These are phyloP conservation scores for Halenospora varia DNA, from an alignment of 495 filamentous ascomycete genomes.

Conservation along the genomic window DNA sequence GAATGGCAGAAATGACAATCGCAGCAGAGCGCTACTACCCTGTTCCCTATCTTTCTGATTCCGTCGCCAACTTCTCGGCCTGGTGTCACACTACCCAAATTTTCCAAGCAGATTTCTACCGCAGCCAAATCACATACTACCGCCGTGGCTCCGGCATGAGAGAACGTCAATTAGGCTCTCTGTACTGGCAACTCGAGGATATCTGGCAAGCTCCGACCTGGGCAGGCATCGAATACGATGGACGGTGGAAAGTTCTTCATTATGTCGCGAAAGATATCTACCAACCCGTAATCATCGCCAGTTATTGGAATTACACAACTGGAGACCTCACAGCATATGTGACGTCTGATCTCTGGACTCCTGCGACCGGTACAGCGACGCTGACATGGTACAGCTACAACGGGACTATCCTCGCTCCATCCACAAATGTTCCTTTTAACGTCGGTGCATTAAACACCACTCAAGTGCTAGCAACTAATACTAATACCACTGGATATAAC, in stretches of 20 bases:
- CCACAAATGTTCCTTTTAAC: slow-evolving; percentile 35
- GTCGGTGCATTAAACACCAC: slow-evolving; percentile 62
- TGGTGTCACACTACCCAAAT: slow-evolving; percentile 75
- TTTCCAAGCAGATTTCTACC: slow-evolving; percentile 74
- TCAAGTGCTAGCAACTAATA: slow-evolving; percentile 42
- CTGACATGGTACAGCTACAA: slow-evolving; percentile 33
- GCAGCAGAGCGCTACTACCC: slow-evolving; percentile 73
- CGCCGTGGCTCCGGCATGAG: slow-evolving; percentile 61
- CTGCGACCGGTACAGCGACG: slow-evolving; percentile 21
- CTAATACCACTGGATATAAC: slow-evolving; percentile 32
- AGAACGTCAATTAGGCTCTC: slow-evolving; percentile 70
- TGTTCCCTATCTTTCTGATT: slow-evolving; percentile 50
- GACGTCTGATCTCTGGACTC: slow-evolving; percentile 50
- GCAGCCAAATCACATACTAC: slow-evolving; percentile 72
- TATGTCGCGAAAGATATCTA: slow-evolving; percentile 71
- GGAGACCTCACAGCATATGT: slow-evolving; percentile 56
- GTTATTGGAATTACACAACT: slow-evolving; percentile 54
- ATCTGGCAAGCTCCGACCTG: slow-evolving; percentile 83
- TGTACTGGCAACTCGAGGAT: slow-evolving; percentile 92
- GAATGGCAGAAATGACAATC: slow-evolving; percentile 66
- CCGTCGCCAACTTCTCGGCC: slow-evolving; percentile 60
- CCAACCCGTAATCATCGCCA: slow-evolving; percentile 62
- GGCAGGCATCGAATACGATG: slow-evolving; percentile 76
- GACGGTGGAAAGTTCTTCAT: slow-evolving; percentile 73
- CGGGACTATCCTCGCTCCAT: slow-evolving; percentile 7